Base-by-base conservation (phyloP, 805 yeast species). In the Pichia californica region DNA sequence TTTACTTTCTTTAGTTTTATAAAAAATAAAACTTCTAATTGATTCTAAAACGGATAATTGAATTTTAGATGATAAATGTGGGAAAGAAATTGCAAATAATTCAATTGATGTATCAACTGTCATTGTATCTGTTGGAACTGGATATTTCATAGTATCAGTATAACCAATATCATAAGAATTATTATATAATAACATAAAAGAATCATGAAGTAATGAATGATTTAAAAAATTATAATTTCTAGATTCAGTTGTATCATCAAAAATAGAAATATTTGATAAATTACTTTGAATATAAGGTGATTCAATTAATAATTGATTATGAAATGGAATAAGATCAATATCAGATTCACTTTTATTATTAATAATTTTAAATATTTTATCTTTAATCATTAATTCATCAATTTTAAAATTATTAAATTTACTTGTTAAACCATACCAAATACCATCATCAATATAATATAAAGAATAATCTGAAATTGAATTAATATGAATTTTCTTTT, bases 21-120 rank as follows among this genome's bases (percentile, higher is more conserved):
- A 68, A 38, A 74, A 66, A 30, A 81, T 48, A 15, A 73, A 68
- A 4, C 81, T 68, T 50, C 88, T 73, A 48, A 93, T 62, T 42
- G 81, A 85, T 54, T 91, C 97, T 18, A 93, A 62, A n/a, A 93
- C 70, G 1, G 97, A 88, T 45, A 83, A 81, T 55, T 91, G 97
- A 41, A 93, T 83, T 48, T 87, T 85, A 5, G 77, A 63, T 7
- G 89, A 77, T 51, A 91, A 73, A 45, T 71, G 68, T 0, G 94
- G 86, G 50, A 91, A 83, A 1, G 83, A 70, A 8, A 73, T 56
- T 5, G 85, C 77, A 56, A 88, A 86, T 2, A 89, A 69, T 47
- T 83, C 88, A 55, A 91, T 79, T 0, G 96, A 81, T 2, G 74
- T 58, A 62, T 91, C 96, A n/a, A 88, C 73, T 3, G 85, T 63